phyloP scores from a whole-genome alignment of 257 asterid genomes.

The Nicotiana attenuata region DNA sequence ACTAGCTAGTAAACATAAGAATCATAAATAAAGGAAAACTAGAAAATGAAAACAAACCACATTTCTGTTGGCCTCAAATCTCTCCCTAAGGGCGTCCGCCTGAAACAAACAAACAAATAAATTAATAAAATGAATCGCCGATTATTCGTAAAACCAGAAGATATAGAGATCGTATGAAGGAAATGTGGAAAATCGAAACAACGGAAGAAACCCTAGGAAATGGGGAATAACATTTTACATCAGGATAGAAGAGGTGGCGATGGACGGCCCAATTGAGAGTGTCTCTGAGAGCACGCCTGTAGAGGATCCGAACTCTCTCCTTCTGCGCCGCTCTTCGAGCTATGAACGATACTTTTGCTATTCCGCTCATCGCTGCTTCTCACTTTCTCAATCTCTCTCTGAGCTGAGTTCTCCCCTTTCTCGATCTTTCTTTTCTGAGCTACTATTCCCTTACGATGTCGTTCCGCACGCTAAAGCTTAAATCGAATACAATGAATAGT shows the following conservation, averaged over 20 bases:
- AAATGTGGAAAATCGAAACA: conserved; percentile 25
- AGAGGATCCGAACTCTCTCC: conserved; percentile 93
- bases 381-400: background rate
- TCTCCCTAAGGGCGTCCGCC: conserved; percentile 87
- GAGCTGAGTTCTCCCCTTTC: background rate
- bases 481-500: too few species aligned
- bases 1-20: background rate
- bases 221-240: conserved; percentile 37
- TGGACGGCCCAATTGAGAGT: conserved; percentile 99
- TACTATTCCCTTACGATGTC: too few species aligned
- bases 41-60: conserved; percentile 44
- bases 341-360: conserved; percentile 58
- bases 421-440: background rate
- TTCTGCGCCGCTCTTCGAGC: conserved; percentile 93
- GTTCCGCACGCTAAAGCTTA: too few species aligned
- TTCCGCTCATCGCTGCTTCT: conserved; percentile 45
- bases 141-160: background rate
- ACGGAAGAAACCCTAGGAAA: conserved; percentile 31
- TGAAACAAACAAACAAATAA: conserved; percentile 12
- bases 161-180: background rate
- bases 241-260: conserved; percentile 93
- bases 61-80: conserved; percentile 64
- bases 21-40: background rate
- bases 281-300: conserved; percentile 89
- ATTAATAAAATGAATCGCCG: background rate